These are phyloP conservation scores for Pistacia vera DNA, from an alignment of 345 rosid species.

Conservation along the genomic window DNA sequence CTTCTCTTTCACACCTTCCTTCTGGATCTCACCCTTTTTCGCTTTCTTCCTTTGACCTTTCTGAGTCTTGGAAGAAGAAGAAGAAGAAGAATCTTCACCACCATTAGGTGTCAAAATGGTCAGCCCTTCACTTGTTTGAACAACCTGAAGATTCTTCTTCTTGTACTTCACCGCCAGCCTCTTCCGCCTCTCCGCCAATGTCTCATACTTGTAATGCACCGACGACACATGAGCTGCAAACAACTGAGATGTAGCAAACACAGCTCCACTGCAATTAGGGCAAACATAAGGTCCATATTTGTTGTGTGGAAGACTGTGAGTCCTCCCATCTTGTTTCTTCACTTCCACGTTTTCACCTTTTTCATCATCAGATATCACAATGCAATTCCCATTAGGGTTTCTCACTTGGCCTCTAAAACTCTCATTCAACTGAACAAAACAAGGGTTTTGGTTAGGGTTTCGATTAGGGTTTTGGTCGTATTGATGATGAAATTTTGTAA, in stretches of 20 bases:
- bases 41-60: background rate
- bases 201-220: constrained; percentile 4
- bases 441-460: background rate
- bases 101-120: background rate
- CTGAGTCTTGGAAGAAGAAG: background rate
- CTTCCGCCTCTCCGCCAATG: background rate
- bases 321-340: background rate
- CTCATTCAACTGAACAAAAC: background rate
- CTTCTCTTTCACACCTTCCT: background rate
- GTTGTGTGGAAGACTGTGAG: background rate
- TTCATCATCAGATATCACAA: background rate
- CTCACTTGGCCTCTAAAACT: background rate
- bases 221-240: constrained; percentile 14
- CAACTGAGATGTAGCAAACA: background rate
- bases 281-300: constrained; percentile 6
- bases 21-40: background rate
- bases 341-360: background rate
- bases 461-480: background rate
- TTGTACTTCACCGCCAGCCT: background rate
- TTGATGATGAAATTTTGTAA: no score
- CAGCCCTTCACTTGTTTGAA: background rate
- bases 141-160: constrained; percentile 4
- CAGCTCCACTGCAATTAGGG: background rate
- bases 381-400: background rate
- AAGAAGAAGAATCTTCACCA: no score